Base-by-base conservation (phyloP, 1,139 yeast genomes). In the Kodamaea plutei region DNA sequence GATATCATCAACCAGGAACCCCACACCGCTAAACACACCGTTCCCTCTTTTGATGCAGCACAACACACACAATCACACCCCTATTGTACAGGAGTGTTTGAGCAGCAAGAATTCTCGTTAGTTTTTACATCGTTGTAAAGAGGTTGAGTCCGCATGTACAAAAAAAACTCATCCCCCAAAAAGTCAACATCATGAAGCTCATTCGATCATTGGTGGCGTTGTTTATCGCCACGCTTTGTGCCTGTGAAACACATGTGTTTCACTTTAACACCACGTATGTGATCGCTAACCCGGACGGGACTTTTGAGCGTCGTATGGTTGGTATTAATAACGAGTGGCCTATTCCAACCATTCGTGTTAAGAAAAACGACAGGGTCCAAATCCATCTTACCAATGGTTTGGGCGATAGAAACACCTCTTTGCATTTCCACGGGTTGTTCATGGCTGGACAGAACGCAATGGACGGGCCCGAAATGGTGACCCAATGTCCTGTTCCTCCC, bases 391-490 rank as follows among this genome's bases (percentile, higher is more conserved):
- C 69, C 16, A 83, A 83, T 50, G 76, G 74, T 3, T 63, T 83
- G 33, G 63, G 53, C 10, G 70, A 69, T 37, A 49, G 59, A 26
- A 69, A 76, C 45, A 77, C 88, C 5, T 72, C 87, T 5, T 55
- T 83, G 32, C 93, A 83, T 56, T 80, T 82, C 70, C 93, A 83
- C 43, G 93, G 93, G 8, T 52, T 83, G 39, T 78, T 78, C 55
- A 84, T 78, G 60, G 67, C 70, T 22, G 77, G 76, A 8, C 55
- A 72, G 2, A 65, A 59, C 40, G 75, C 72, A 49, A 80, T 79
- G 84, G 93, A 83, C 54, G 93, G 93, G 5, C 87, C 91, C 4
- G 80, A 79, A 47, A 70, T 73, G 69, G 77, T 82, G 23, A 78
- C 87, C 7, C 89, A 82, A 54, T 83, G 91, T 56, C 89, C 91